Evolutionary conservation across 73 alveolate species (phyloP), one percentile per base, ranked within the genome.

Genomic region (Breviolum minutum): DNA sequence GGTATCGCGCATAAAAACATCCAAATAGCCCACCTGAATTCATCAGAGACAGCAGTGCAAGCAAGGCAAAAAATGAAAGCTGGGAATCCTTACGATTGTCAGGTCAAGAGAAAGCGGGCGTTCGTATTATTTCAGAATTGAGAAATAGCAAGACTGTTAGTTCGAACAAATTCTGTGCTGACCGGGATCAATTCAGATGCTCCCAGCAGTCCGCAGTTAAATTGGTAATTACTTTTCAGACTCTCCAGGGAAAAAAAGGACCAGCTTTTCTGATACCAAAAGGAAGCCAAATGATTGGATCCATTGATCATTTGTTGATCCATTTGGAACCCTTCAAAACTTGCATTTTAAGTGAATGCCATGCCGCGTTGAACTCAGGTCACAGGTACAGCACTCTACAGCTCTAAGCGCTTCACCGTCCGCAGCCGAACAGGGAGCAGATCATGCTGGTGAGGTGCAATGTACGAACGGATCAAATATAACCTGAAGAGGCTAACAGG

Each of bases 391-490:
- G 70, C 84, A 74, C 20, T 26, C 24, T 40, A 40, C 54, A 40
- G 54, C 54, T 40, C 95, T 63, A 19, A 17, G 95, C 63, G 40
- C 95, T 40, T 24, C n/a, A 66, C 95, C 22, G 95, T 87, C 32
- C 95, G 95, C 5, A 87, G 69, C 24, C 95, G 95, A 13, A 87
- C 95, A 60, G 95, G 95, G 27, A 87, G 95, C 32, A 87, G 84
- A 69, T 87, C 95, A 8, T 87, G 63, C 32, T 63, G 62, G 74
- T 87, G 95, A 20, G 95, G 95, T 20, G 95, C 95, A 20, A 87
- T 87, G 64, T 69, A 63, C 69, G 63, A 40, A 10, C 95, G 95
- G 0, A 87, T 74, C 70, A 87, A 69, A 9, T 87, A 87, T 24
- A 87, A 32, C 95, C 95, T 87, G 8, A 2, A 5, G 54, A 0